Evolutionary conservation across 495 filamentous ascomycete genomes (phyloP).

Genomic region (Tuber aestivum): DNA sequence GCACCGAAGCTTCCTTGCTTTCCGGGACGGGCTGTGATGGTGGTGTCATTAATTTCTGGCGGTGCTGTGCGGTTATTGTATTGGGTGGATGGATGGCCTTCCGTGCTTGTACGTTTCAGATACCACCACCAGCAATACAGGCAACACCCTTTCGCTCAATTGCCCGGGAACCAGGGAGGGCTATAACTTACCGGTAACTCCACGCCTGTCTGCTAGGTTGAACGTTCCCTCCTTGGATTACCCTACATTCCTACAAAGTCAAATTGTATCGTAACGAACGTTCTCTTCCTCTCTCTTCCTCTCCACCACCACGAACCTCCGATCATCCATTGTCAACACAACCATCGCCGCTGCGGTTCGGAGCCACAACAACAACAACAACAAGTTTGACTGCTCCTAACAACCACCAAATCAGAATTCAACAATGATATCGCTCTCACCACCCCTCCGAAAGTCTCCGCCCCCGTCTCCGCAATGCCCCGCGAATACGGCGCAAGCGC

Average conservation of each 20-base stretch:
- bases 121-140: constrained; percentile 1
- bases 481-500: constrained; percentile 8
- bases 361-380: background rate
- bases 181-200: constrained; percentile 6
- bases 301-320: background rate
- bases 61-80: background rate
- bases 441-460: background rate
- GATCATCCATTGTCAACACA: background rate
- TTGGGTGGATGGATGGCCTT: background rate
- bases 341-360: background rate
- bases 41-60: background rate
- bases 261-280: background rate
- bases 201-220: background rate
- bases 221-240: background rate
- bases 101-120: background rate
- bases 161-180: background rate
- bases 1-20: background rate
- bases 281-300: background rate
- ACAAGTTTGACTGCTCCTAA: background rate
- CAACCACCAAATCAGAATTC: background rate
- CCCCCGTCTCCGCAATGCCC: background rate
- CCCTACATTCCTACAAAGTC: background rate
- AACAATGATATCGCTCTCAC: background rate
- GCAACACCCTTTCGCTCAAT: background rate
- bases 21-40: background rate